Evolutionary conservation across 2,329 filamentous ascomycete species (phyloP), one percentile per base, ranked within the genome.

Genomic region (Ambrosiella cleistominuta): DNA sequence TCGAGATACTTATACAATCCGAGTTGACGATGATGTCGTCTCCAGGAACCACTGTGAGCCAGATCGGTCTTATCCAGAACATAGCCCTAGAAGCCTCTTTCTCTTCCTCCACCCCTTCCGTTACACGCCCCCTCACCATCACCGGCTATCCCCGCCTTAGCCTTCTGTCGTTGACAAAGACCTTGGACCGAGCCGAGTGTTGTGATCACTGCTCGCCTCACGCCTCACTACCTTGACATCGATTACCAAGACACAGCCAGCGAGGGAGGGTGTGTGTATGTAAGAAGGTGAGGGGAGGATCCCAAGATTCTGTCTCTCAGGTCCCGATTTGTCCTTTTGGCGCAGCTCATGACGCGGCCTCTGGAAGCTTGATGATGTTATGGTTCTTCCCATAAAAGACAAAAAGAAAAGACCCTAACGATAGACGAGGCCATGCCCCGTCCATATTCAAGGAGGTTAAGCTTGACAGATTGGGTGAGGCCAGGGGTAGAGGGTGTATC

Each of bases 1-100:
- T 17, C 54, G 2, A 19, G 49, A 57, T 60, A 60, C 58, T 60
- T 60, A 57, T 60, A 57, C 54, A 19, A 35, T n/a, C 13, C 15
- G 17, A 35, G 19, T 35, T 7, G 9, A 51, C 17, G 35, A 51
- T 36, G 27, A 35, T 35, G 13, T 36, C 11, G 47, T n/a, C 9
- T 3, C 9, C 9, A 8, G 19, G 8, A 11, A 36, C 47, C 17
- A 11, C 27, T 13, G 3, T 51, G 17, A 51, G 19, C 11, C 1
- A 11, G 8, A 35, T 27, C 8, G 17, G 3, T 17, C 17, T 19
- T 3, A 51, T 8, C 8, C 8, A 19, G 8, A 51, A 27, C 27
- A 27, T 27, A 27, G 27, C 27, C 27, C 27, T 27, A 27, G 27
- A 27, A 27, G 27, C 27, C 27, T 27, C 27, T 3, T 27, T 27